These are phyloP conservation scores for Scolecobasidium constrictum DNA, from an alignment of 2,329 filamentous ascomycete species.

Conservation along the genomic window DNA sequence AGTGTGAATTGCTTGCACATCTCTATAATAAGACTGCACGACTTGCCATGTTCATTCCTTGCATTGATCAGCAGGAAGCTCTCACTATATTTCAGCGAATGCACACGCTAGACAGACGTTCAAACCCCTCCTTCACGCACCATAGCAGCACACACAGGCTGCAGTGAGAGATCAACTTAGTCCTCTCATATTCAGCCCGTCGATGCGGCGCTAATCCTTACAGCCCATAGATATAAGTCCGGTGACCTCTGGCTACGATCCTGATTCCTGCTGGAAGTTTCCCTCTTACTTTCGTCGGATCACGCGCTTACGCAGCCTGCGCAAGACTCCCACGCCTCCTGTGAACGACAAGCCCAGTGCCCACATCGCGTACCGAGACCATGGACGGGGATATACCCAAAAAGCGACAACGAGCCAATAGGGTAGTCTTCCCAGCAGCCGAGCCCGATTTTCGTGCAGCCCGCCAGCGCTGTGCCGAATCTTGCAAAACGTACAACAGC, in stretches of 20 bases:
- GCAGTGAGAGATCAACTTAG: neutral
- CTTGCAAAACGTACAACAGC: slow-evolving; percentile 11
- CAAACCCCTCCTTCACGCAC: neutral
- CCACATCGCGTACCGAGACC: neutral
- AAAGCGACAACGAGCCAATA: neutral
- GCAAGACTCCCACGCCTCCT: neutral
- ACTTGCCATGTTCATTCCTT: no score
- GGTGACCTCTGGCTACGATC: neutral
- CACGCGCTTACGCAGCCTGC: neutral
- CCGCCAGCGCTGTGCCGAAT: slow-evolving; percentile 11
- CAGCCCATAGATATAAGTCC: neutral
- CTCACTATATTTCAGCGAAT: no score
- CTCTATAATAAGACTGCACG: no score
- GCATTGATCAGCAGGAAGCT: no score
- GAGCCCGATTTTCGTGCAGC: slow-evolving; percentile 5
- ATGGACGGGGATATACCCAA: neutral
- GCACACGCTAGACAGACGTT: neutral
- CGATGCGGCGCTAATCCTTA: neutral
- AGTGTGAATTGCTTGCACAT: no score
- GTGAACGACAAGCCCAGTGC: neutral
- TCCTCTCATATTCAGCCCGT: neutral
- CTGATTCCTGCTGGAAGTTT: no score
- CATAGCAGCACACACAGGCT: no score
- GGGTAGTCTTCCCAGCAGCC: slow-evolving; percentile 6
- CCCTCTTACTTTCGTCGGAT: neutral